Base-by-base conservation (phyloP, 495 filamentous ascomycete species). In the Geopyxis carbonaria region DNA sequence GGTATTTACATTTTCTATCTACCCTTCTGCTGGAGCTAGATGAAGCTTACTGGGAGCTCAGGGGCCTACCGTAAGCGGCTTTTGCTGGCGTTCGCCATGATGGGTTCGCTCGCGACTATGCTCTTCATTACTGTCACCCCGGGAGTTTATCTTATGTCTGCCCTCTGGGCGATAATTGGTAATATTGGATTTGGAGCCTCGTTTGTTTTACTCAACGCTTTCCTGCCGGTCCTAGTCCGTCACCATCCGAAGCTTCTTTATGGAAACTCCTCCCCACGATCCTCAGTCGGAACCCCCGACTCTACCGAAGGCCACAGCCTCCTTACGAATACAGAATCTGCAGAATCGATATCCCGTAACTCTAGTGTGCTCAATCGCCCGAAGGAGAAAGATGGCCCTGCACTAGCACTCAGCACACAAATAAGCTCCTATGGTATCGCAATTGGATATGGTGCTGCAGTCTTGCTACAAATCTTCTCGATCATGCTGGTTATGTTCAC, bases 371-470 rank as follows among this genome's bases (percentile, higher is more conserved):
- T 37, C 2, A 46, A 45, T 16, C 68, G 68, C 9, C 80, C 80
- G 2, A 48, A 29, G 31, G 48, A 44, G 28, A 53, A 44, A 27
- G 43, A 22, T 21, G 48, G 50, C 19, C 62, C 70, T 7, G 80
- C 79, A 46, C 66, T 93, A 33, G 63, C 63, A 46, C 64, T 93
- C 9, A 89, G 83, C 0, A 89, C 79, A 1, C 69, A 73, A 44
- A 92, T 93, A 32, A 93, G 87, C 2, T 78, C 83, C 11, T 76
- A 76, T 57, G 86, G 86, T 1, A 85, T 93, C 35, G 86, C 86
- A 0, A 83, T 89, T 32, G 86, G 86, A 14, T 94, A 94, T 55
- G 73, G 76, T 30, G 82, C 82, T 13, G 83, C 76, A 2, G 66
- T 94, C 8, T 69, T 80, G 36, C 59, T 93, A 32, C 84, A 93